Evolutionary conservation across 2,329 filamentous ascomycete species (phyloP).

Genomic region (Teratosphaeria nubilosa): DNA sequence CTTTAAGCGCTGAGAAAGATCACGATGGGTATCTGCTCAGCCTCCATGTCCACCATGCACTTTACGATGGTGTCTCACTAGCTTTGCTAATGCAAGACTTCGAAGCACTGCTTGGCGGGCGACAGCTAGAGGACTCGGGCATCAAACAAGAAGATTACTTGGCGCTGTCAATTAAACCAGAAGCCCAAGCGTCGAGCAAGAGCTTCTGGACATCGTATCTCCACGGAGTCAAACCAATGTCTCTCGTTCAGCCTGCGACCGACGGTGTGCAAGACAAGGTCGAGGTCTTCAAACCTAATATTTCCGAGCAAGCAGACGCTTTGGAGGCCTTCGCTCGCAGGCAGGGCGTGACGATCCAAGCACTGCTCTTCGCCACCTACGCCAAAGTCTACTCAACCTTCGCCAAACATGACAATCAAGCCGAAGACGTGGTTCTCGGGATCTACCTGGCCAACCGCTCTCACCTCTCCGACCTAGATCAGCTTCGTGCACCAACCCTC

Average conservation of each 20-base stretch:
- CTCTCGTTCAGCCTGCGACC: slow-evolving; percentile 10
- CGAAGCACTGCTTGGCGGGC: slow-evolving; percentile 31
- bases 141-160: slow-evolving; percentile 34
- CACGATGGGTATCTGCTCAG: slow-evolving; percentile 18
- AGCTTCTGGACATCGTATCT: slow-evolving; percentile 45
- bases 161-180: slow-evolving; percentile 18
- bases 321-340: slow-evolving; percentile 37
- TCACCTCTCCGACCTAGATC: slow-evolving; percentile 40
- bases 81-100: slow-evolving; percentile 50
- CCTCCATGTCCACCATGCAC: slow-evolving; percentile 64
- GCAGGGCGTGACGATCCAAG: slow-evolving; percentile 57
- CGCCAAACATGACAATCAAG: neutral
- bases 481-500: slow-evolving; percentile 58
- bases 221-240: slow-evolving; percentile 10
- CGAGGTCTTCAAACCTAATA: slow-evolving; percentile 41
- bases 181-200: slow-evolving; percentile 18
- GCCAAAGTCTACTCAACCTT: slow-evolving; percentile 40
- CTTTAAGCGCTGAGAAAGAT: neutral
- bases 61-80: slow-evolving; percentile 81
- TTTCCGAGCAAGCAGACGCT: slow-evolving; percentile 26
- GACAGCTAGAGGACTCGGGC: neutral
- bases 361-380: slow-evolving; percentile 65
- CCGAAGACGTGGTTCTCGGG: slow-evolving; percentile 53
- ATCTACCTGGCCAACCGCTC: slow-evolving; percentile 75
- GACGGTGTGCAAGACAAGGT: slow-evolving; percentile 12